Evolutionary conservation across 225 moss, liverwort and hornwort genomes (phyloP).

Genomic region (Marchantia polymorpha): DNA sequence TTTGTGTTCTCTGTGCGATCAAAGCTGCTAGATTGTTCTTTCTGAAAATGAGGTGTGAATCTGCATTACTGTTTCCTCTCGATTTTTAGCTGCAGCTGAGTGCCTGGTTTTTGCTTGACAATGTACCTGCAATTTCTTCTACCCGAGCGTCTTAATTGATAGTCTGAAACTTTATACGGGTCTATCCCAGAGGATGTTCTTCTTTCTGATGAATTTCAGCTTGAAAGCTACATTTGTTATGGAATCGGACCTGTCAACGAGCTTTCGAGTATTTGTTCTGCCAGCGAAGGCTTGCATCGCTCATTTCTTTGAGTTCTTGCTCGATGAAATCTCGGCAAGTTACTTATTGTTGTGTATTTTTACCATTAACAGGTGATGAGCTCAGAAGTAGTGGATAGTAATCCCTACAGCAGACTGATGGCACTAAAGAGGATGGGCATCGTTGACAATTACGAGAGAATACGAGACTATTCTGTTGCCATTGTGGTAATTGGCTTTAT

Average conservation of each 20-base stretch:
- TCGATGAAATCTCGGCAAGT: not conserved
- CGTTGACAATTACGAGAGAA: slow-evolving; percentile 84
- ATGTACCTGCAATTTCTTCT: no score
- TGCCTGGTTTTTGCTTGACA: not conserved
- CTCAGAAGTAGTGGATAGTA: slow-evolving; percentile 94
- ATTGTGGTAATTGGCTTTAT: slow-evolving; percentile 62
- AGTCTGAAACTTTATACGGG: no score
- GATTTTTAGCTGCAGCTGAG: not conserved
- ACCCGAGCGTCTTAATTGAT: no score
- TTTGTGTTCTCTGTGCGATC: not conserved
- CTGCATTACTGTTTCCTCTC: not conserved
- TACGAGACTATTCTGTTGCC: slow-evolving; percentile 88
- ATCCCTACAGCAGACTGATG: slow-evolving; percentile 98
- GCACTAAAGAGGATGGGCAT: slow-evolving; percentile 99
- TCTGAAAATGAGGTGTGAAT: no score
- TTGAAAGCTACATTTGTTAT: no score
- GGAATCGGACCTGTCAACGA: no score
- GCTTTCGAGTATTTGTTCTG: no score
- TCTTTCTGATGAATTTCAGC: not conserved
- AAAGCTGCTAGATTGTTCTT: not conserved
- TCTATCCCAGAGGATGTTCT: no score
- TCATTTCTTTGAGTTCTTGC: not conserved
- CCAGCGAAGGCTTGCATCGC: no score
- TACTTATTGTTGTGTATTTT: not conserved
- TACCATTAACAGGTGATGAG: slow-evolving; percentile 72